Conservation (phyloP, 1,284 basidiomycete genomes). For the Marasmius sp. region DNA sequence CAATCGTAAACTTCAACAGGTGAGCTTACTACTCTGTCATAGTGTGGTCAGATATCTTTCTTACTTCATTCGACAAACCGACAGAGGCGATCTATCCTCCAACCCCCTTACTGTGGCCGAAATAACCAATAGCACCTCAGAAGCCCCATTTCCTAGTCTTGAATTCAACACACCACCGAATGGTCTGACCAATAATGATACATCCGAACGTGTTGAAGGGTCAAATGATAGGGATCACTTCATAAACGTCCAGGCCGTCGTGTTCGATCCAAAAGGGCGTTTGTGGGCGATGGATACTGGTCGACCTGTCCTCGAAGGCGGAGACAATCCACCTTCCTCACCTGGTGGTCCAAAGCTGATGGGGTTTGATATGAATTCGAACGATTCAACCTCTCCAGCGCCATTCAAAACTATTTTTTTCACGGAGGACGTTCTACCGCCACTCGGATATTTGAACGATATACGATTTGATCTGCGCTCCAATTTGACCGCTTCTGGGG, state of each 20-base stretch:
- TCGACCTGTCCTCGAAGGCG: conserved; percentile 20
- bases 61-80: background rate
- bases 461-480: conserved; percentile 27
- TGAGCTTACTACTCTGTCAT: background rate
- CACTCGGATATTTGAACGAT: conserved; percentile 29
- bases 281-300: conserved; percentile 31
- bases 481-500: conserved; percentile 17
- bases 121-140: conserved; percentile 13
- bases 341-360: conserved; percentile 31
- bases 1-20: conserved; percentile 19
- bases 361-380: conserved; percentile 22
- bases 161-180: conserved; percentile 18
- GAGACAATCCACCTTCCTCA: conserved; percentile 21
- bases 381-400: conserved; percentile 14
- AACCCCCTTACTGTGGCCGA: conserved; percentile 17
- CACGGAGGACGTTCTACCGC: conserved; percentile 23
- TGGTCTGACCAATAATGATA: conserved; percentile 13
- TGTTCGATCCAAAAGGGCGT: conserved; percentile 27
- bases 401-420: conserved; percentile 27
- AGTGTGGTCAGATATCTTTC: background rate
- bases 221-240: conserved; percentile 23
- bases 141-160: conserved; percentile 15
- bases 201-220: conserved; percentile 10
- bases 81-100: conserved; percentile 13
- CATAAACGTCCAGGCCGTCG: conserved; percentile 26